phyloP scores from a whole-genome alignment of 139 green algal species.

The Chlamydomonas sphaeroides region DNA sequence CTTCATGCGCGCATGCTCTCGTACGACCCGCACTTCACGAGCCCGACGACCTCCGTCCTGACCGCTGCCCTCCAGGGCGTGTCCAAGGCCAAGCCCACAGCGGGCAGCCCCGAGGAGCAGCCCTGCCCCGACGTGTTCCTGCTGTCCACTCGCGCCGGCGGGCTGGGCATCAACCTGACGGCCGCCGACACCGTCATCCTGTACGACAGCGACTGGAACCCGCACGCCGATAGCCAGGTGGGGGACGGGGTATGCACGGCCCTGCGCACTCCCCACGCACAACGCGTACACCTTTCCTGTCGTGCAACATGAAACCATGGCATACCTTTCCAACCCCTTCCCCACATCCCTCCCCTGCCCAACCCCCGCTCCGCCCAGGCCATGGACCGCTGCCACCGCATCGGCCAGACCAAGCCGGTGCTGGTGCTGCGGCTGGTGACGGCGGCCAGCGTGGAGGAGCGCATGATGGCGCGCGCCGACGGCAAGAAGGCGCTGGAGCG shows the following conservation, averaged over 20 bases:
- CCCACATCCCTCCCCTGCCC: too few species aligned
- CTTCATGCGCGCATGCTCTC: too few species aligned
- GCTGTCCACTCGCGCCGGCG: constrained; percentile 95
- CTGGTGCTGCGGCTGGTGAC: constrained; percentile 96
- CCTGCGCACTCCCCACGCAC: too few species aligned
- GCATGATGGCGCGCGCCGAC: constrained; percentile 89
- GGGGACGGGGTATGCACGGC: not conserved
- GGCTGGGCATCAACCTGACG: constrained; percentile 96
- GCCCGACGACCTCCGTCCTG: too few species aligned
- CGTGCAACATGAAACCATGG: too few species aligned
- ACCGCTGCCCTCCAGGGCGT: too few species aligned
- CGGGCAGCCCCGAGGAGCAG: too few species aligned
- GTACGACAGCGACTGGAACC: constrained; percentile 97
- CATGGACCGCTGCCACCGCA: constrained; percentile 99
- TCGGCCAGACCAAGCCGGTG: constrained; percentile 96
- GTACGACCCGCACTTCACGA: too few species aligned
- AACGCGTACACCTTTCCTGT: too few species aligned
- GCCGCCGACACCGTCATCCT: constrained; percentile 95
- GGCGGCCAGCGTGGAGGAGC: constrained; percentile 91
- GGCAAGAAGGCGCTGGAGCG: constrained; percentile 93
- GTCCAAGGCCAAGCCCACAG: too few species aligned
- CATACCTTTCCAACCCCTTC: not conserved
- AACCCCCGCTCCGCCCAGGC: constrained; percentile 78
- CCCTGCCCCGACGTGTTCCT: constrained; percentile 94
- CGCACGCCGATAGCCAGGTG: constrained; percentile 91